Evolutionary conservation across 2,329 filamentous ascomycete genomes (phyloP), one percentile per base, ranked within the genome.

Genomic region (Exophiala xenobiotica): DNA sequence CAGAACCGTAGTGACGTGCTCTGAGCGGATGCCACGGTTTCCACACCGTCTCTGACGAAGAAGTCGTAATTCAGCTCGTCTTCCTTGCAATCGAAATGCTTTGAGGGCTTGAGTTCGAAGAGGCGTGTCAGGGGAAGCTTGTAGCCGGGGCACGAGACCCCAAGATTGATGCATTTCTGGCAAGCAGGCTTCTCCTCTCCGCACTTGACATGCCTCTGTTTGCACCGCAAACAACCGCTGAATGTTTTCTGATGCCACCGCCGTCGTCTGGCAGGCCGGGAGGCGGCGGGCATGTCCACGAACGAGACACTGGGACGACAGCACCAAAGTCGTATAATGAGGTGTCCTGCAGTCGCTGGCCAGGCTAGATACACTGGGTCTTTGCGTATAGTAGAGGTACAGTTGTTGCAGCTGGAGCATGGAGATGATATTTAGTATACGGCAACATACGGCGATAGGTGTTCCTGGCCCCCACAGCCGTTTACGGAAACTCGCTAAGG

Each of bases 241-340:
- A 43, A 43, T 12, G 23, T 27, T 26, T 43, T 43, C 4, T 43
- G 40, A 16, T 43, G 20, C 40, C 40, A 43, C 9, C 20, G 20
- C n/a, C 26, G n/a, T 16, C 14, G n/a, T 74, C 23, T 67, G 67
- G 9, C 53, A 54, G 4, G 67, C 61, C 3, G 78, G 82, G 61
- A 70, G 74, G 60, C 74, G 80, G 3, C 49, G 60, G 18, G 53
- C 56, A 9, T 40, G 11, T n/a, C n/a, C n/a, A n/a, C n/a, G n/a
- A n/a, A n/a, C n/a, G n/a, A n/a, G n/a, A n/a, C n/a, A n/a, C n/a
- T n/a, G n/a, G n/a, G n/a, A n/a, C n/a, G n/a, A n/a, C n/a, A n/a
- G n/a, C n/a, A n/a, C n/a, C n/a, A n/a, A n/a, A n/a, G n/a, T n/a
- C n/a, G n/a, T n/a, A n/a, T n/a, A n/a, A n/a, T n/a, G n/a, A n/a